A percentile compares a stretch with the other conserved stretches of the same genome.
These are phyloP conservation scores for Aspergillus persii DNA, from an alignment of 2,329 filamentous ascomycete genomes.

Conservation along the genomic window DNA sequence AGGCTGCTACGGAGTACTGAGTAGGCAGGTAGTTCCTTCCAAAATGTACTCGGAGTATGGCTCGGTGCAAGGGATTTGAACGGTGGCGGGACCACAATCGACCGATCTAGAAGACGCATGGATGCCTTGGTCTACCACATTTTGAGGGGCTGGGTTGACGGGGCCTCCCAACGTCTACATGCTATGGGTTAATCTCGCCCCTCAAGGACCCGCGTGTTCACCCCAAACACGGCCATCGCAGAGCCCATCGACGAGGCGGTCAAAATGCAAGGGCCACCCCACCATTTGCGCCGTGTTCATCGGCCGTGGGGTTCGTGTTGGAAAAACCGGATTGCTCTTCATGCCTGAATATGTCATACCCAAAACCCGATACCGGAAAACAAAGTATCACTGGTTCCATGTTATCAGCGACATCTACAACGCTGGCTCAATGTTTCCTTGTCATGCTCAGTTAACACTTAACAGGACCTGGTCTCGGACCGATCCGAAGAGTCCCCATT, in stretches of 20 bases:
- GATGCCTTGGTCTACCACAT: background rate
- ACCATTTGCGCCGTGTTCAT: background rate
- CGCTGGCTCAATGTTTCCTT: background rate
- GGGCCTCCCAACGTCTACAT: background rate
- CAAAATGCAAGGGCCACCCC: constrained; percentile 1
- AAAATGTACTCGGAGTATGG: background rate
- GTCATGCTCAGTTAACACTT: background rate
- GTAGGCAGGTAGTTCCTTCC: no score
- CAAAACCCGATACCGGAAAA: background rate
- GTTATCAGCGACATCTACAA: background rate
- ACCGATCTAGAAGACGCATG: background rate
- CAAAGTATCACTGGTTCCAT: background rate
- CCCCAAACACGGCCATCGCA: background rate
- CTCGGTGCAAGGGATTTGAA: background rate
- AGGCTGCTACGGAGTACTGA: no score
- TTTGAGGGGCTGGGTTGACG: background rate
- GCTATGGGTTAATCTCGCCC: background rate
- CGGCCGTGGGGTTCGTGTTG: background rate
- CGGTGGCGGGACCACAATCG: background rate
- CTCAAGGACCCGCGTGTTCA: background rate
- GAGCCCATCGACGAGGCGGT: background rate
- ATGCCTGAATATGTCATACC: background rate
- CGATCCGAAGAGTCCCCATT: constrained; percentile 17
- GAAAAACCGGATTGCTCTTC: background rate
- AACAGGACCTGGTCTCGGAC: constrained; percentile 10